Base-by-base conservation (phyloP, 179 eudicot species). In the Spinacia oleracea region DNA sequence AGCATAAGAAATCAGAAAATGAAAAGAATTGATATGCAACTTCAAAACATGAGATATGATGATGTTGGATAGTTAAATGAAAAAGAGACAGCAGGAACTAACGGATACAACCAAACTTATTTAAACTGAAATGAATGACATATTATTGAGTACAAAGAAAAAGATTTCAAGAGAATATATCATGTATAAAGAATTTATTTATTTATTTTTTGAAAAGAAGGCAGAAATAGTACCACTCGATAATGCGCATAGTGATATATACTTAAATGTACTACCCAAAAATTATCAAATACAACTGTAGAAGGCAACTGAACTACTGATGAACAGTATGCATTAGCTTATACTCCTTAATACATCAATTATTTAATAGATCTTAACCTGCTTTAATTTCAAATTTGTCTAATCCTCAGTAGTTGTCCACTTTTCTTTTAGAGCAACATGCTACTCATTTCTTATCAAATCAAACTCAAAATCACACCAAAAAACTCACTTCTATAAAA, bases 91-190 rank as follows among this genome's bases (percentile, higher is more conserved):
- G 32, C 71, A 60, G 31, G 15, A 75, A 21, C 1, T 64, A 32
- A 60, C 7, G 25, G 42, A 29, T 21, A 38, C 4, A 38, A 6
- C 40, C 40, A 38, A 38, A 38, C 3, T 27, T 11, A 2, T 29
- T 20, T 23, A 5, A 25, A 20, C 4, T 50, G 15, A 25, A n/a
- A 70, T 27, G 35, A n/a, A 66, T 43, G 45, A 10, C 21, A 25
- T 60, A 53, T n/a, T n/a, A n/a, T 0, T 14, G 18, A 48, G 20
- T 23, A 27, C 6, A 2, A 1, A 23, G 14, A 3, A 25, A 6
- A 48, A 71, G 40, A 18, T 71, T 74, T 74, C 40, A 25, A 65
- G 34, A 5, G 25, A 74, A 59, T 21, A n/a, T n/a, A n/a, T n/a
- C n/a, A n/a, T n/a, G n/a, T n/a, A n/a, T n/a, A n/a, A n/a, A n/a